Conservation (phyloP, 2,329 filamentous ascomycete species). For the Colletotrichum cuscutae region DNA sequence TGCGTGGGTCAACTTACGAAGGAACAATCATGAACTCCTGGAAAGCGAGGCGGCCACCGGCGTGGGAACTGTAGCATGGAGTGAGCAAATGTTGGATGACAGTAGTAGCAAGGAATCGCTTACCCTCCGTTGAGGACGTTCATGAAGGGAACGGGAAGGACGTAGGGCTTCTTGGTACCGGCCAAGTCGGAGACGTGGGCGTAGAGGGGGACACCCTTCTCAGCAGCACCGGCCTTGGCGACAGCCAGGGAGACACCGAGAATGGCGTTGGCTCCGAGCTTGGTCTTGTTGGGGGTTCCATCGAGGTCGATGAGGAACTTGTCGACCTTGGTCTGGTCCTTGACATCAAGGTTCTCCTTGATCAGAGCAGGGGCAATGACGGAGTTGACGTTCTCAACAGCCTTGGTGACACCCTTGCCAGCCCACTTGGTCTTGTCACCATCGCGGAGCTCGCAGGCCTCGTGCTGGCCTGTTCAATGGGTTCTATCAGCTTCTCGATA, state of each 20-base stretch:
- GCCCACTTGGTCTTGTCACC: slow-evolving; percentile 88
- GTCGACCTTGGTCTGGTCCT: slow-evolving; percentile 87
- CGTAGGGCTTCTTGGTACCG: slow-evolving; percentile 91
- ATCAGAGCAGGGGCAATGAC: slow-evolving; percentile 84
- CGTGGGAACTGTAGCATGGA: slow-evolving; percentile 76
- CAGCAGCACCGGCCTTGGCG: slow-evolving; percentile 89
- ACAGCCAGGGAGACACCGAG: slow-evolving; percentile 86
- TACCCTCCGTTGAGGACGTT: slow-evolving; percentile 87
- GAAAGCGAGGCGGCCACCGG: slow-evolving; percentile 94
- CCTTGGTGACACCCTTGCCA: slow-evolving; percentile 89
- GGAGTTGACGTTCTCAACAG: slow-evolving; percentile 86
- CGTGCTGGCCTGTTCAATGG: slow-evolving; percentile 76
- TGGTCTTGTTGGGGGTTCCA: slow-evolving; percentile 86
- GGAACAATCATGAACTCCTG: slow-evolving; percentile 98
- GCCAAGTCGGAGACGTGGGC: slow-evolving; percentile 88
- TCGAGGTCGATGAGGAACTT: slow-evolving; percentile 88
- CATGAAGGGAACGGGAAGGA: slow-evolving; percentile 91
- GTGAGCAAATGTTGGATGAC: neutral
- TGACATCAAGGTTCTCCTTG: slow-evolving; percentile 84
- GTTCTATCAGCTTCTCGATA: slow-evolving; percentile 42
- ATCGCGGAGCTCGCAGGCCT: slow-evolving; percentile 91
- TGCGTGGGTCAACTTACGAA: slow-evolving; percentile 61
- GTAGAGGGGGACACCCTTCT: slow-evolving; percentile 89
- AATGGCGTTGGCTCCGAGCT: slow-evolving; percentile 89
- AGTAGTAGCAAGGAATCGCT: slow-evolving; percentile 36